Percentiles rank a stretch among this genome's conserved stretches.
Conservation (phyloP, 108 stramenopile genomes). For the Nitzschia palea region DNA sequence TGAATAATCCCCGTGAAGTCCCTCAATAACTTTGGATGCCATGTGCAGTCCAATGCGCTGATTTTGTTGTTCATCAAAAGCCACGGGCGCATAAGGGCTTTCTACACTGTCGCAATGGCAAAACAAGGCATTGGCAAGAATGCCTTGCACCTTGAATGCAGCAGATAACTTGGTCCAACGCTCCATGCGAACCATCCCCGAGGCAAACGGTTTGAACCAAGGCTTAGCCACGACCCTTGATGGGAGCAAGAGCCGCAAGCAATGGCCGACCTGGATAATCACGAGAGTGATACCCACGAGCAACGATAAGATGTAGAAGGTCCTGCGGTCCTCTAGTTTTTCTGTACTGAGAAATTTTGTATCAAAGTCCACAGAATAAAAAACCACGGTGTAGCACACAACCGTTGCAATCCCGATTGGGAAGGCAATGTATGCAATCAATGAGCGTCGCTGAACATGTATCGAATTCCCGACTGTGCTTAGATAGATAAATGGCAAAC, state of each 20-base stretch:
- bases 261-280: neutral
- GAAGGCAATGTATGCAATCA: neutral
- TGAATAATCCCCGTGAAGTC: neutral
- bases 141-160: neutral
- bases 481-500: conserved; percentile 6
- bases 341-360: neutral
- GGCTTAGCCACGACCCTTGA: neutral
- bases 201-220: conserved; percentile 7
- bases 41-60: neutral
- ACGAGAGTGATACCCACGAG: neutral
- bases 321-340: neutral
- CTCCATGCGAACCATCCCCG: conserved; percentile 4
- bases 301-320: neutral
- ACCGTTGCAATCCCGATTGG: neutral
- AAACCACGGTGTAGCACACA: neutral
- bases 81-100: neutral
- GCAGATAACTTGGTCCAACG: conserved; percentile 4
- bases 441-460: neutral
- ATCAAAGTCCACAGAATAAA: neutral
- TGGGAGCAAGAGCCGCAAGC: neutral
- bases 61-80: neutral
- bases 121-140: conserved; percentile 2
- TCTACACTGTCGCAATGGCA: neutral
- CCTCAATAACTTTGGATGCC: neutral
- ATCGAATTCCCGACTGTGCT: neutral